Conservation (phyloP, 371 early-diverging fungal species). For the Mortierella sp. region DNA sequence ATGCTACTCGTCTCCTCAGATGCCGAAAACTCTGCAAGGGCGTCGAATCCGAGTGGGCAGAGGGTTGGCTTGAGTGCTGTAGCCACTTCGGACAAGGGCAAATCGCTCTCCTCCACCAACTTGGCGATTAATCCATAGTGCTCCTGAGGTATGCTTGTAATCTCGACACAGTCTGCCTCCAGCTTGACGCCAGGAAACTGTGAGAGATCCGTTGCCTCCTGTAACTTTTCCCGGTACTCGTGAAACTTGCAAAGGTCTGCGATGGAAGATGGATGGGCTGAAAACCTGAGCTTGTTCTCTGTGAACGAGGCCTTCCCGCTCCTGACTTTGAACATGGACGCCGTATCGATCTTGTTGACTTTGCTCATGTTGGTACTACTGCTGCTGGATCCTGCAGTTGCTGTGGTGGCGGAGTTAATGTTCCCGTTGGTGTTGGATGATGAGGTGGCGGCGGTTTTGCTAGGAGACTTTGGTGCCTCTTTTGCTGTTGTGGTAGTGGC, state of each 20-base stretch:
- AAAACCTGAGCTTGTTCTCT: slow-evolving; percentile 50
- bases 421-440: not conserved
- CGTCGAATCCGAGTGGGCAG: slow-evolving; percentile 48
- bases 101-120: slow-evolving; percentile 49
- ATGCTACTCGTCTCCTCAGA: slow-evolving; percentile 10
- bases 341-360: slow-evolving; percentile 46
- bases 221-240: slow-evolving; percentile 41
- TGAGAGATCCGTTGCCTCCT: slow-evolving; percentile 26
- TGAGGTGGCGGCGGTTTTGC: not conserved
- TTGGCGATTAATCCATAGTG: slow-evolving; percentile 49
- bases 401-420: not conserved
- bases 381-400: not conserved
- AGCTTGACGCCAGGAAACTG: slow-evolving; percentile 25
- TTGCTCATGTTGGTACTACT: slow-evolving; percentile 26
- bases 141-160: slow-evolving; percentile 38
- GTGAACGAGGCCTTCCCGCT: slow-evolving; percentile 52
- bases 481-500: not conserved
- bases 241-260: slow-evolving; percentile 48
- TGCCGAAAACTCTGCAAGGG: slow-evolving; percentile 21
- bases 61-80: slow-evolving; percentile 23
- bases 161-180: slow-evolving; percentile 35
- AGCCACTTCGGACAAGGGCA: slow-evolving; percentile 33
- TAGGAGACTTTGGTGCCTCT: slow-evolving; percentile 21
- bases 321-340: slow-evolving; percentile 52
- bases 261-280: slow-evolving; percentile 43